phyloP scores from a whole-genome alignment of 305 asterid genomes.

The Plantago lanceolata region DNA sequence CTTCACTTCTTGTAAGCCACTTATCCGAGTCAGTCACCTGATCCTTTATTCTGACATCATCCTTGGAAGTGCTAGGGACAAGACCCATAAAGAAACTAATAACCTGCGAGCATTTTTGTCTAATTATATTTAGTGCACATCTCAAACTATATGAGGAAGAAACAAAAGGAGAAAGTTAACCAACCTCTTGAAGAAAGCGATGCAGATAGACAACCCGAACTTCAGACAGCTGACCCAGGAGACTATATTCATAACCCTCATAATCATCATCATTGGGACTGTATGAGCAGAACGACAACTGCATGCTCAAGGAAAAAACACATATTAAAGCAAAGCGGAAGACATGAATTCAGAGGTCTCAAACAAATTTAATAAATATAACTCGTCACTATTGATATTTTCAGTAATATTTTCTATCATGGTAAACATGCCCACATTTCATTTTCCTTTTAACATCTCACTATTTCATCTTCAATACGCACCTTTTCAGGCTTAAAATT shows the following conservation, averaged over 20 bases:
- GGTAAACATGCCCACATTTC: too few relatives aligned
- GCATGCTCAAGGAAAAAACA: slow-evolving; percentile 30
- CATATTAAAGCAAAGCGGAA: background rate
- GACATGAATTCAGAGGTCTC: background rate
- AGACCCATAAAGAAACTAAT: slow-evolving; percentile 91
- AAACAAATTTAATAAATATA: background rate
- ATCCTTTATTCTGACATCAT: slow-evolving; percentile 67
- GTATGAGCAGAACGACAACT: slow-evolving; percentile 81
- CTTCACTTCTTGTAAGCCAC: slow-evolving; percentile 68
- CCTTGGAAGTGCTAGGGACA: slow-evolving; percentile 65
- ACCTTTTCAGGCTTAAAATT: too few relatives aligned
- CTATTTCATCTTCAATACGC: too few relatives aligned
- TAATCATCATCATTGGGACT: slow-evolving; percentile 84
- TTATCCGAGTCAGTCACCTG: slow-evolving; percentile 72
- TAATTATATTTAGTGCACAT: slow-evolving; percentile 18
- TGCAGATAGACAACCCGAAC: slow-evolving; percentile 82
- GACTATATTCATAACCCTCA: slow-evolving; percentile 85
- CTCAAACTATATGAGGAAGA: slow-evolving; percentile 12
- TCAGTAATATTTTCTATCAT: too few relatives aligned
- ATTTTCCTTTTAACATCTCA: too few relatives aligned
- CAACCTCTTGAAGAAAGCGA: slow-evolving; percentile 92
- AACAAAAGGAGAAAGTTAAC: slow-evolving; percentile 14
- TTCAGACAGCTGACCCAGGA: slow-evolving; percentile 87
- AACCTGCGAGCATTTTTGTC: slow-evolving; percentile 41
- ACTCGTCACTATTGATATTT: too few relatives aligned